Evolutionary conservation across 2,329 filamentous ascomycete species (phyloP).

Genomic region (Colletotrichum sp.): DNA sequence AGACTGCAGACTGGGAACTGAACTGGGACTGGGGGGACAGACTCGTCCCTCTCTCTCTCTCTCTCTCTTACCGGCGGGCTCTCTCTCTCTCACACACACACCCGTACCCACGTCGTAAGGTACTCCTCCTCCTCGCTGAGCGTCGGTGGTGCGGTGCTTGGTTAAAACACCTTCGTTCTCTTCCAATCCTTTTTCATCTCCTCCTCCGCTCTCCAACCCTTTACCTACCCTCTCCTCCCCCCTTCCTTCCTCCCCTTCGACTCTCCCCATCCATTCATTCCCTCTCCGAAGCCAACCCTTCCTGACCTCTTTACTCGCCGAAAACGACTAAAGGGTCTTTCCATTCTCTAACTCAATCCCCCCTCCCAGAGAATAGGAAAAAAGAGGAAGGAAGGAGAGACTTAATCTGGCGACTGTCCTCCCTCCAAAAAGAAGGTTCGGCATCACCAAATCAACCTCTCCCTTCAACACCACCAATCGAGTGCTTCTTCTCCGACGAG

Average conservation of each 20-base stretch:
- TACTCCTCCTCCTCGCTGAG: neutral
- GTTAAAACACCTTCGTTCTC: conserved; percentile 51
- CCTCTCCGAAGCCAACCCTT: conserved; percentile 56
- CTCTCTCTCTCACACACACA: neutral
- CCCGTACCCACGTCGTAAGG: neutral
- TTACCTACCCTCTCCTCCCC: conserved; percentile 42
- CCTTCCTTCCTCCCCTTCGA: conserved; percentile 39
- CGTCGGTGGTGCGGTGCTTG: neutral
- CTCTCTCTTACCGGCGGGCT: neutral
- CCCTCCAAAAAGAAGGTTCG: conserved; percentile 17
- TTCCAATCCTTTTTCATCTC: conserved; percentile 62
- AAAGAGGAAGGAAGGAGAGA: conserved; percentile 24
- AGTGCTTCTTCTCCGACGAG: neutral
- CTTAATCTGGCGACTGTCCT: conserved; percentile 27
- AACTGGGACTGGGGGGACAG: neutral
- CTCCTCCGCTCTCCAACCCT: conserved; percentile 60
- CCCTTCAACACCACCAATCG: neutral
- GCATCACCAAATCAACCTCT: conserved; percentile 3
- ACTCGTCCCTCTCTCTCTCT: neutral
- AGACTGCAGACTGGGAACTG: neutral
- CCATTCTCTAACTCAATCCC: conserved; percentile 18
- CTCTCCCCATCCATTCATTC: conserved; percentile 58
- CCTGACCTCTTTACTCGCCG: conserved; percentile 41
- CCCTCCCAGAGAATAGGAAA: conserved; percentile 22
- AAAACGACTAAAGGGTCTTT: conserved; percentile 26